Evolutionary conservation across 805 yeast genomes (phyloP), one percentile per base, ranked within the genome.

Genomic region (Schwanniomyces polymorphus): DNA sequence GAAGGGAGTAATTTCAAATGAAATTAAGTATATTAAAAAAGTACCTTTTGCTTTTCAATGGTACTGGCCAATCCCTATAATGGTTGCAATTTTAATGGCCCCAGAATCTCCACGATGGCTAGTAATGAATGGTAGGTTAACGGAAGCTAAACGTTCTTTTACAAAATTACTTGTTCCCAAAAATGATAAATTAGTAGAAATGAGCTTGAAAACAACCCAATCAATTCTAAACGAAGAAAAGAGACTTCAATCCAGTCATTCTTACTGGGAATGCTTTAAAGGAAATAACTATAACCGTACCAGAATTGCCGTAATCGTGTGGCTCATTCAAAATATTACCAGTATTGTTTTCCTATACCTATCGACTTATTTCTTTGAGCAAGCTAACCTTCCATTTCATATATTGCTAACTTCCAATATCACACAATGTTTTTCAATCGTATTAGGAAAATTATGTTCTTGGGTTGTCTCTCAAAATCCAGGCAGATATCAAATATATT

Each of bases 41-140:
- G 58, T 73, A 39, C 76, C 78, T 1, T 74, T 68, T 51, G 75
- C 71, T 6, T 48, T 68, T 26, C 75, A 69, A 45, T 69, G 75
- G 75, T 58, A 55, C 35, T 69, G 73, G 72, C 68, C 71, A 21
- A 21, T 21, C 3, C 23, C 23, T 21, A 21, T 21, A 21, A 21
- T 21, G 5, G 5, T 66, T 58, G 63, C 69, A 49, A 65, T 21
- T 21, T 21, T 21, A 21, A 21, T 21, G 23, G 23, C 23, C 5
- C 83, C 84, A 21, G 82, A 78, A 56, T 71, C 77, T 10, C 82
- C 82, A 50, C 65, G 82, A 56, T 78, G 47, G 54, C 65, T 67
- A 41, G 56, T 77, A 43, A 60, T 70, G 21, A 68, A 67, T 50
- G 79, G 75, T 16, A 63, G 69, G 46, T 49, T 60, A 38, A 77